Conservation (phyloP, 352 stramenopile species). For the Phytophthora macrochlamydospora region DNA sequence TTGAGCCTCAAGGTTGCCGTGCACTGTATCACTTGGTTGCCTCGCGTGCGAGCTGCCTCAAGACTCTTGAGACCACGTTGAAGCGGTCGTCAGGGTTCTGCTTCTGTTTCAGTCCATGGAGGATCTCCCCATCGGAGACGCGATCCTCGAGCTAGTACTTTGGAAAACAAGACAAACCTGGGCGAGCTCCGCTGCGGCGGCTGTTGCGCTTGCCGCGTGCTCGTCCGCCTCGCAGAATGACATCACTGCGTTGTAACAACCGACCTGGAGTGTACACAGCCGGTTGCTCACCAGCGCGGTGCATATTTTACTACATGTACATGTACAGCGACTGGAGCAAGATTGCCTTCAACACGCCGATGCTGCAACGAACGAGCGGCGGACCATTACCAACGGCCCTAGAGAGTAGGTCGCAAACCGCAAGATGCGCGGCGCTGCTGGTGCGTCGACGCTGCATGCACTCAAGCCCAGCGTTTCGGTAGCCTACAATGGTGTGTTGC, state of each 20-base stretch:
- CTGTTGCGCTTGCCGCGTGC: constrained; percentile 17
- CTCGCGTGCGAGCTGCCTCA: neutral
- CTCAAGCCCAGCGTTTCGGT: no score
- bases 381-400: neutral
- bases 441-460: no score
- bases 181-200: constrained; percentile 13
- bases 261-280: neutral
- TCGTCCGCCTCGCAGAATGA: neutral
- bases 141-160: constrained; percentile 21
- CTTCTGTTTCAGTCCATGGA: neutral
- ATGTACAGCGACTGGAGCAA: neutral
- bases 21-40: neutral
- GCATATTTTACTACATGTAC: no score
- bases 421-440: neutral
- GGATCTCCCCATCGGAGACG: constrained; percentile 15
- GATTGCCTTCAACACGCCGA: neutral
- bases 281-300: no score
- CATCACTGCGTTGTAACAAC: neutral
- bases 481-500: neutral
- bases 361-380: neutral
- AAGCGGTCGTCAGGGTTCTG: no score
- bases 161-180: constrained; percentile 15
- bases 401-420: neutral
- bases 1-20: no score
- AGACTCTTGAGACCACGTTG: neutral